Evolutionary conservation across 352 stramenopile species (phyloP), one percentile per base, ranked within the genome.

Genomic region (Phytophthora rubi): DNA sequence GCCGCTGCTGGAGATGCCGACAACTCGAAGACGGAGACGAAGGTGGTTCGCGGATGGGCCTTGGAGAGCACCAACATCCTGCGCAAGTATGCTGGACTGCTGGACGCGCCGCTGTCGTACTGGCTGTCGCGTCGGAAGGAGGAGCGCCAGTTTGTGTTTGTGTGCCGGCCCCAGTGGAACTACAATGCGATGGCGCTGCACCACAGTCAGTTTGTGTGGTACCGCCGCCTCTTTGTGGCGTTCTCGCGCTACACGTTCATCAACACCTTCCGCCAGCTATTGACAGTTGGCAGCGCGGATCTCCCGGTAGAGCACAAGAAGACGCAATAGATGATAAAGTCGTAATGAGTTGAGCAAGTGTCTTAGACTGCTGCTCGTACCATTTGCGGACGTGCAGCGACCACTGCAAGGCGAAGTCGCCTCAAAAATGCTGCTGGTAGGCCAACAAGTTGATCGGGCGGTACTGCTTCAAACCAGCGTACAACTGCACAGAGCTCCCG

Each of bases 221-320:
- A 98, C 73, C 91, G 95, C 48, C 89, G 93, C 15, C 80, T 99
- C 5, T 98, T 98, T 67, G 91, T 99, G n/a, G 51, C 90, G 9
- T 99, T 99, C 68, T 98, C 91, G 35, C 86, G 94, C 44, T 99
- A 98, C 73, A 98, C 95, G 15, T 98, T 97, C 73, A 84, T 98
- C 53, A 98, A 98, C 75, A 97, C 87, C 1, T 96, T 97, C 67
- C 64, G 55, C 30, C 74, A 82, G 28, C 75, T 93, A 9, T 37
- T 68, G 45, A 49, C 33, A 8, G 33, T 83, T 62, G 81, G 80
- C 32, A 76, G 1, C 33, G 49, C 37, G 13, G 33, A 66, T 54
- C 53, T 67, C 18, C 53, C 68, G 12, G 33, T 42, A 37, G 57
- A 71, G 33, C 61, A 75, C n/a, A 83, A 79, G 64, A 79, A 81